phyloP scores from a whole-genome alignment of 495 filamentous ascomycete species.

The Penicillium maclennaniae region DNA sequence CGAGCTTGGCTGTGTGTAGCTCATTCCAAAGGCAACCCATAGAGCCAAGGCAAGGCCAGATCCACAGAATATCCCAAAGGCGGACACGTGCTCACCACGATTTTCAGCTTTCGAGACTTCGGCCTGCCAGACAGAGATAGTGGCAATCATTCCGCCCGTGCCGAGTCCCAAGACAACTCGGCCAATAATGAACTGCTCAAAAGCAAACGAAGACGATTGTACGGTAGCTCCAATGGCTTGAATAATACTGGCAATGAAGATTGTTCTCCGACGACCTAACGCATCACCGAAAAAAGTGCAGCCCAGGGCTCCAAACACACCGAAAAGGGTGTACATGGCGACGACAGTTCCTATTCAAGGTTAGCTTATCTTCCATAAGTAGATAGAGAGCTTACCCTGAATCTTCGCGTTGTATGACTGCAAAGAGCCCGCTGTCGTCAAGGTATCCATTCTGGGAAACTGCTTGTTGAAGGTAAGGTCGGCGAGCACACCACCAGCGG shows the following conservation, averaged over 20 bases:
- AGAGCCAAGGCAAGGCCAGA: constrained; percentile 16
- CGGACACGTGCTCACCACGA: constrained; percentile 34
- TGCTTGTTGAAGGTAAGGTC: constrained; percentile 25
- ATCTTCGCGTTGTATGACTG: constrained; percentile 21
- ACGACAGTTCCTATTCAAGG: constrained; percentile 8
- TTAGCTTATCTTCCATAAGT: background rate
- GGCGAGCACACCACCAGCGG: constrained; percentile 23
- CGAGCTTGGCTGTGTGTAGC: constrained; percentile 10
- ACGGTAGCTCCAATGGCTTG: constrained; percentile 49
- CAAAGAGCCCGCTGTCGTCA: constrained; percentile 23
- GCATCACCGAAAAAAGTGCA: constrained; percentile 42
- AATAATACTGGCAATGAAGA: constrained; percentile 43
- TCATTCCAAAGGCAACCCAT: constrained; percentile 11
- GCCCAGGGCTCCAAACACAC: constrained; percentile 12
- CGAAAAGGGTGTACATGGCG: constrained; percentile 16
- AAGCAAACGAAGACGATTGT: constrained; percentile 42
- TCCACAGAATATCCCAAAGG: constrained; percentile 35
- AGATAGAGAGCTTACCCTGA: constrained; percentile 21
- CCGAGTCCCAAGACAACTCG: constrained; percentile 36
- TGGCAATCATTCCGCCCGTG: constrained; percentile 33
- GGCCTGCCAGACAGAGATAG: constrained; percentile 41
- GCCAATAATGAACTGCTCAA: constrained; percentile 42
- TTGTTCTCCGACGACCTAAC: constrained; percentile 46
- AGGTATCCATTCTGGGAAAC: constrained; percentile 43
- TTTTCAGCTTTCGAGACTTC: constrained; percentile 31